A percentile compares a stretch with the other conserved stretches of the same genome.
Conservation (phyloP, 495 filamentous ascomycete genomes). For the Talaromyces thailandensis region DNA sequence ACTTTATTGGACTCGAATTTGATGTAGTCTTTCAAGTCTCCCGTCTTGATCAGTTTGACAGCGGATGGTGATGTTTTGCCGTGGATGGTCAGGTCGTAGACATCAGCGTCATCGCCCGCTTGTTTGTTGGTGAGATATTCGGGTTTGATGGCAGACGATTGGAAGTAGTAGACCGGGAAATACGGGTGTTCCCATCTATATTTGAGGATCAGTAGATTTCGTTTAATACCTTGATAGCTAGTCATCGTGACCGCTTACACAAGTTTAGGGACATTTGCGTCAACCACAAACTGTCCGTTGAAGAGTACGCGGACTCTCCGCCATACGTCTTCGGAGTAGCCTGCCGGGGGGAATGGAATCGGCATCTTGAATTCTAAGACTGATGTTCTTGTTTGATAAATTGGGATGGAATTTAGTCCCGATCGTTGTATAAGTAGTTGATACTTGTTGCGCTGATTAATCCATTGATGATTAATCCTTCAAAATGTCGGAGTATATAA, state of each 20-base stretch:
- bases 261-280: conserved; percentile 1
- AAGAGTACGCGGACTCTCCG: conserved; percentile 5
- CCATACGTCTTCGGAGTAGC: conserved; percentile 4
- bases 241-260: neutral
- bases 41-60: neutral
- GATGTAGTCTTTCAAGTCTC: neutral
- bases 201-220: neutral
- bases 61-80: neutral
- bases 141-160: neutral
- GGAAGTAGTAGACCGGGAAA: conserved; percentile 1
- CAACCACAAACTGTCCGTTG: conserved; percentile 1
- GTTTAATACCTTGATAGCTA: neutral
- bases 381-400: too few species aligned
- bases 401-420: too few species aligned
- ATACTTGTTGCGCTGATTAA: neutral
- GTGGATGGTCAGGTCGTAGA: neutral
- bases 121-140: conserved; percentile 4
- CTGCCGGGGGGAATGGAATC: neutral
- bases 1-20: neutral
- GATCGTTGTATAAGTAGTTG: neutral
- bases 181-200: conserved; percentile 4
- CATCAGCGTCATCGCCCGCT: neutral
- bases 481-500: neutral
- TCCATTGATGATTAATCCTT: neutral
- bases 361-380: neutral